Evolutionary conservation across 2,329 filamentous ascomycete genomes (phyloP).

Genomic region (Fusarium xyrophilum): DNA sequence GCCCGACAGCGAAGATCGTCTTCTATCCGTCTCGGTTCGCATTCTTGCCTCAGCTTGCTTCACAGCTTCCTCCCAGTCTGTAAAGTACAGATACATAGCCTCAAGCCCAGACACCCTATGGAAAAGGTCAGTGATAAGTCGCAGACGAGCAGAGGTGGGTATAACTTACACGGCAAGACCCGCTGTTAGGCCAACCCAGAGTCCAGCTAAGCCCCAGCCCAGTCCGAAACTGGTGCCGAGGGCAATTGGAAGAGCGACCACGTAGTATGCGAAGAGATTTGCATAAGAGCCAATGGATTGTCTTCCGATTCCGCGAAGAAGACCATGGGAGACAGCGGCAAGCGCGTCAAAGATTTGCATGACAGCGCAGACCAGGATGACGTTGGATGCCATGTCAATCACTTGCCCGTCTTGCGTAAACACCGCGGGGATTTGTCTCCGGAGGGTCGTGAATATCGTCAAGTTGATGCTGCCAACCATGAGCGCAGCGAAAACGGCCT

Average conservation of each 20-base stretch:
- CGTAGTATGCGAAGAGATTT: conserved; percentile 85
- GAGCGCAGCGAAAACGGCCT: conserved; percentile 66
- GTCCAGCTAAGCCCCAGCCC: conserved; percentile 75
- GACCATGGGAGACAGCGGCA: conserved; percentile 78
- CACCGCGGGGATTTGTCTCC: conserved; percentile 73
- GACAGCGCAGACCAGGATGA: conserved; percentile 78
- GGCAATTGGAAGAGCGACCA: conserved; percentile 80
- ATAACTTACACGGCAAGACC: conserved; percentile 66
- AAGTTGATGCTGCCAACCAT: conserved; percentile 79
- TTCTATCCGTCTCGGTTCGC: conserved; percentile 24
- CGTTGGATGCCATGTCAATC: conserved; percentile 66
- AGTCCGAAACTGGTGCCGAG: conserved; percentile 78
- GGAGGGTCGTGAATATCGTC: conserved; percentile 68
- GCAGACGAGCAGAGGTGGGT: rapidly evolving
- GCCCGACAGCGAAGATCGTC: conserved; percentile 13
- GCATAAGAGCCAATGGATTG: conserved; percentile 88
- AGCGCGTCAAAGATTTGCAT: conserved; percentile 91
- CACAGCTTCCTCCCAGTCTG: conserved; percentile 36
- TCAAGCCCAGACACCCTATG: conserved; percentile 25
- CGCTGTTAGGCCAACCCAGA: conserved; percentile 81
- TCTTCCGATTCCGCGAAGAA: conserved; percentile 81
- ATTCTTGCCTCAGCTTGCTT: conserved; percentile 36
- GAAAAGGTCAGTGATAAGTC: rapidly evolving
- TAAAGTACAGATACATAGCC: conserved; percentile 27
- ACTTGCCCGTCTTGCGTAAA: conserved; percentile 75